These are phyloP conservation scores for Phanerochaete carnosa DNA, from an alignment of 768 basidiomycete species.

Conservation along the genomic window DNA sequence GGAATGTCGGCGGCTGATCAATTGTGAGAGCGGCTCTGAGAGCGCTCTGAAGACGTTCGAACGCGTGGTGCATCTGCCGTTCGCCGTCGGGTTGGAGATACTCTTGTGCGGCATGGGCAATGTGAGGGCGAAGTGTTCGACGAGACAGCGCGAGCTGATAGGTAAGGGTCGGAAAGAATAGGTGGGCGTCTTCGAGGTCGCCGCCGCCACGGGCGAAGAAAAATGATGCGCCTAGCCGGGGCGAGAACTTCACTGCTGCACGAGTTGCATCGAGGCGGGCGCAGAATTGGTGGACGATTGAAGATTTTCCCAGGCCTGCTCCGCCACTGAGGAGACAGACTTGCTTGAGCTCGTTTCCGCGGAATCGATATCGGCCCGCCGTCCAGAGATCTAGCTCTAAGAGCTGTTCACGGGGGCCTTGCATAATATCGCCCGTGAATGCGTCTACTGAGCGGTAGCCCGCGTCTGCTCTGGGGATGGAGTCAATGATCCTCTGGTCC, in stretches of 20 bases:
- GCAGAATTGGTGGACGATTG: neutral
- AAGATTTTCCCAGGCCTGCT: constrained; percentile 1
- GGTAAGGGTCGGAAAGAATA: neutral
- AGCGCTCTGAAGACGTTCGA: neutral
- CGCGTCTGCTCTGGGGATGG: neutral
- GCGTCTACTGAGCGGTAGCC: neutral
- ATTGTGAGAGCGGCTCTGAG: neutral
- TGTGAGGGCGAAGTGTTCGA: neutral
- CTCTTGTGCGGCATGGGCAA: neutral
- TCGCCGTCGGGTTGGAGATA: neutral
- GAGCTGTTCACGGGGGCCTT: neutral
- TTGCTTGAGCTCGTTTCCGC: neutral
- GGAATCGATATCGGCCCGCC: neutral
- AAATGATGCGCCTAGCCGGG: neutral
- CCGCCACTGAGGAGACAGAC: constrained; percentile 1
- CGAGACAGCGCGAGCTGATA: neutral
- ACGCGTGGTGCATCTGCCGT: neutral
- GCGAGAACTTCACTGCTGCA: too few relatives aligned
- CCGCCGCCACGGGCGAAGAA: neutral
- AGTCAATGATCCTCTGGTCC: neutral
- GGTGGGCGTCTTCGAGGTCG: neutral
- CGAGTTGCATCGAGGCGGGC: neutral
- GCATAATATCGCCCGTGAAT: neutral
- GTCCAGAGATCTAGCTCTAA: neutral
- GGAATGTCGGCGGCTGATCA: neutral